Base-by-base conservation (phyloP, 1,284 basidiomycete genomes). In the Ganoderma meredithae region DNA sequence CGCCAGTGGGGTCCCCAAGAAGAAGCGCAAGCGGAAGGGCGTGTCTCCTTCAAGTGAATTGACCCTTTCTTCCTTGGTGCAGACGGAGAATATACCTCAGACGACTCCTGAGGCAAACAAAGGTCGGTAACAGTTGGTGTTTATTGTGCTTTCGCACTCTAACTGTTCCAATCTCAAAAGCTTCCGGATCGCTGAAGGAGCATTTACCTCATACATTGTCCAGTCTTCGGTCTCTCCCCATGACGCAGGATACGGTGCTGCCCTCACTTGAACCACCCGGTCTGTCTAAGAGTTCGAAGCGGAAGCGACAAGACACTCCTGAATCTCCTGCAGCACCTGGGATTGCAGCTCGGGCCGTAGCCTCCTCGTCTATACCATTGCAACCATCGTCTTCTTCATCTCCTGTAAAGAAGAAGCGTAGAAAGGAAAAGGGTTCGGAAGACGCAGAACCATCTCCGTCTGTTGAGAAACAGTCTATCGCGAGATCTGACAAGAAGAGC, bases 1-100 rank as follows among this genome's bases (percentile, higher is more conserved):
- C 58, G 52, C 66, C 5, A 63, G 72, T 31, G 55, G 59, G 3
- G 66, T 71, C 25, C 71, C 71, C 2, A 72, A 75, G 33, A 79
- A 76, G 72, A 81, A 79, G 68, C 78, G 78, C 25, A 77, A 67
- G 22, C 67, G 67, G 13, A 63, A 60, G 39, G 60, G 17, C 9
- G 17, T 9, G n/a, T 36, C 55, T 58, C 31, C 19, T 39, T n/a
- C 9, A 27, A 12, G n/a, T 43, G 58, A 60, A 4, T 12, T 12
- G 3, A 13, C 39, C 19, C 12, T 17, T 27, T 22, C 58, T 39
- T 27, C 58, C 36, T 13, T 13, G 19, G 31, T 40, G 10, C 36
- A 22, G 10, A 22, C 58, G n/a, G 6, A 22, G 39, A 4, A 39
- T 60, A 13, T 39, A 41, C 22, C 36, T 40, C 39, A 41, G 13